Conservation (phyloP, 345 rosid species). For the Corymbia maculata region DNA sequence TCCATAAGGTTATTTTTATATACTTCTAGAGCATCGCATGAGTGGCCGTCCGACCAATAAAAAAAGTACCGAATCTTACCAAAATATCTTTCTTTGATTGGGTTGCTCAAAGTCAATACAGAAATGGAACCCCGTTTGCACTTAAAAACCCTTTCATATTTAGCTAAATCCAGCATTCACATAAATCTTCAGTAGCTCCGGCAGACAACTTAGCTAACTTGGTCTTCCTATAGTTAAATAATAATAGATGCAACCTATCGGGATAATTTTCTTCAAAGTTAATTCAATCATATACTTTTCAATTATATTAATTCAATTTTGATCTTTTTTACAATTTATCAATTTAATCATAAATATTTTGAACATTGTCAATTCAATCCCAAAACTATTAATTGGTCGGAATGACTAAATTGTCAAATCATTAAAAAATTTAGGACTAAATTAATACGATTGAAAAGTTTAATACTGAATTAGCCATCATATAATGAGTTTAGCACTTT, state of each 20-base stretch:
- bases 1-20: neutral
- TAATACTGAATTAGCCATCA: fast-evolving
- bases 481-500: too few species aligned
- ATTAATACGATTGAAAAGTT: too few species aligned
- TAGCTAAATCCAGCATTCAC: neutral
- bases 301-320: fast-evolving
- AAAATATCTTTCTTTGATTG: neutral
- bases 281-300: too few species aligned
- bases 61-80: neutral
- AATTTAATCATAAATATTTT: too few species aligned
- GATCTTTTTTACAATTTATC: fast-evolving
- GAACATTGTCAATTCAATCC: neutral
- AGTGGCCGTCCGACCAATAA: neutral
- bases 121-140: neutral
- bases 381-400: neutral
- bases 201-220: neutral
- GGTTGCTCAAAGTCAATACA: neutral
- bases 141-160: neutral
- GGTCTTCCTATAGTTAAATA: neutral
- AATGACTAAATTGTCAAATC: fast-evolving
- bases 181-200: neutral
- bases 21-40: neutral
- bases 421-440: fast-evolving
- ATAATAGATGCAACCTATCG: neutral
- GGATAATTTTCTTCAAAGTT: neutral